These are phyloP conservation scores for Breynia disticha DNA, from an alignment of 441 rosid genomes.

Conservation along the genomic window DNA sequence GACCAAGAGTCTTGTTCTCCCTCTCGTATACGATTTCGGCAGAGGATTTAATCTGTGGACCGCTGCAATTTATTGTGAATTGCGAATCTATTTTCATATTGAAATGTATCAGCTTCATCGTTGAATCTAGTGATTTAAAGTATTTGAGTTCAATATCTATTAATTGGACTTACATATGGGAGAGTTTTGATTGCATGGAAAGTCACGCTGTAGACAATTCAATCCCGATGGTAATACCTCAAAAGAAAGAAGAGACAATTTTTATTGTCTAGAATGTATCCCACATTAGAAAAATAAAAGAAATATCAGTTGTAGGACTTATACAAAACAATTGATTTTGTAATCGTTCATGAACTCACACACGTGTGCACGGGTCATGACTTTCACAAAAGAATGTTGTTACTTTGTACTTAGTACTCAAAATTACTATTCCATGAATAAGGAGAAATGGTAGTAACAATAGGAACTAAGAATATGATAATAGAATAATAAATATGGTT, in stretches of 20 bases:
- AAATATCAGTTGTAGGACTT: too few relatives aligned
- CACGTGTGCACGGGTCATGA: too few relatives aligned
- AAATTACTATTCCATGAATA: too few relatives aligned
- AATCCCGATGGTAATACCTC: constrained; percentile 26
- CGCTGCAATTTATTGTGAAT: constrained; percentile 36
- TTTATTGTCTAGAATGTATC: too few relatives aligned
- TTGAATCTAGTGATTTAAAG: not conserved
- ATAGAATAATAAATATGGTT: not conserved
- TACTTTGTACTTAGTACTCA: too few relatives aligned
- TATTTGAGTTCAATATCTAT: not conserved
- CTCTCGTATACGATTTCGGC: constrained; percentile 19
- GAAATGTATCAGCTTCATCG: not conserved
- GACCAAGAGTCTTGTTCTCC: constrained; percentile 28
- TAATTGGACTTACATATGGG: constrained; percentile 44
- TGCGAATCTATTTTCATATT: constrained; percentile 19
- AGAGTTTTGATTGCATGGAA: constrained; percentile 38
- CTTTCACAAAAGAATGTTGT: too few relatives aligned
- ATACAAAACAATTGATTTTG: too few relatives aligned
- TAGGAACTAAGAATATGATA: too few relatives aligned
- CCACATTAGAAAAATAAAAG: too few relatives aligned
- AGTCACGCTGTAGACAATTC: constrained; percentile 50
- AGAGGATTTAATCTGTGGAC: constrained; percentile 25
- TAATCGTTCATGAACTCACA: too few relatives aligned
- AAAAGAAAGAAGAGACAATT: not conserved
- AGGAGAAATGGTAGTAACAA: too few relatives aligned